phyloP scores from a whole-genome alignment of 1,284 basidiomycete genomes.

The Sporisorium reilianum region DNA sequence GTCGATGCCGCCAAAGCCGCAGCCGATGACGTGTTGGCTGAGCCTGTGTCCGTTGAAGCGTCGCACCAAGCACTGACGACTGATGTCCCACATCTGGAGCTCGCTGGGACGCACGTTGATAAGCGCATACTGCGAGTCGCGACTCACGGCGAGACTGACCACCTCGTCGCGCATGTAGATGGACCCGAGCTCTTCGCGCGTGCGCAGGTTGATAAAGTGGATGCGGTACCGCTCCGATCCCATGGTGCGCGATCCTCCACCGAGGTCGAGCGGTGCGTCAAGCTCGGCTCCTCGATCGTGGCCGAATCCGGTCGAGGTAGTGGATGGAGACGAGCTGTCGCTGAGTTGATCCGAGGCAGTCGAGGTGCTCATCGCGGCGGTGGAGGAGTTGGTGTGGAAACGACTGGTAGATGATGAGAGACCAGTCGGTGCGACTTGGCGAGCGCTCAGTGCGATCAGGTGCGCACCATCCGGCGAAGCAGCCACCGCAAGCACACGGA shows the following conservation, averaged over 20 bases:
- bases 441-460: constrained; percentile 79
- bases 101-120: constrained; percentile 80
- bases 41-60: constrained; percentile 58
- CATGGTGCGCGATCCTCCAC: constrained; percentile 70
- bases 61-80: constrained; percentile 75
- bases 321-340: constrained; percentile 28
- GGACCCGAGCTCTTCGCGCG: constrained; percentile 71
- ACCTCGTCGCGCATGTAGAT: constrained; percentile 78
- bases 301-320: constrained; percentile 24
- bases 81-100: constrained; percentile 86
- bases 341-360: constrained; percentile 39
- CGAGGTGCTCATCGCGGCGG: constrained; percentile 30
- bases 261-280: constrained; percentile 36
- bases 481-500: constrained; percentile 87
- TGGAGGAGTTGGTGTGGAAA: constrained; percentile 24
- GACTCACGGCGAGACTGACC: constrained; percentile 76
- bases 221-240: constrained; percentile 73
- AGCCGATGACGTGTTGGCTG: constrained; percentile 80
- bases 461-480: constrained; percentile 86
- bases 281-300: constrained; percentile 20
- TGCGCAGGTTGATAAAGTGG: constrained; percentile 80
- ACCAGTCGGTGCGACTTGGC: constrained; percentile 26
- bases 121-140: constrained; percentile 86
- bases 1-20: constrained; percentile 92
- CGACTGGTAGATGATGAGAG: constrained; percentile 15